Percentiles rank a stretch among this genome's conserved stretches.
Evolutionary conservation across 2,329 filamentous ascomycete species (phyloP).

Genomic region (Botrytis deweyae): DNA sequence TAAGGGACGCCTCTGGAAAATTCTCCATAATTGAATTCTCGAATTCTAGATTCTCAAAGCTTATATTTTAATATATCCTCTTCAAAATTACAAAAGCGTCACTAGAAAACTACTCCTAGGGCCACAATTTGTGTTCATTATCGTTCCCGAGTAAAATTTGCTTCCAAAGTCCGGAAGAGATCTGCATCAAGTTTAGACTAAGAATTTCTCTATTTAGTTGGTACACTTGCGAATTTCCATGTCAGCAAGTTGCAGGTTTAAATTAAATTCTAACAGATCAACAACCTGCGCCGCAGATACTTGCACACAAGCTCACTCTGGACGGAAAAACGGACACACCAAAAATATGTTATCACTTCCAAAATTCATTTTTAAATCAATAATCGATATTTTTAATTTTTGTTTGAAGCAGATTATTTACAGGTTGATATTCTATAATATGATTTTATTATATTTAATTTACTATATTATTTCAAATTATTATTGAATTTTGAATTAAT

Average conservation of each 20-base stretch:
- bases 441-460: no score
- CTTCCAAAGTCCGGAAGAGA: not conserved
- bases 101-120: not conserved
- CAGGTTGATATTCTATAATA: no score
- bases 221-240: not conserved
- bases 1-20: not conserved
- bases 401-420: no score
- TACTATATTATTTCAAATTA: no score
- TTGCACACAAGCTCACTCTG: no score
- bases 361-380: no score
- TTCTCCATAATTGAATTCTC: not conserved
- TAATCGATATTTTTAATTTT: no score
- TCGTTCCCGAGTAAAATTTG: not conserved
- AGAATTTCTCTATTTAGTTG: accelerated
- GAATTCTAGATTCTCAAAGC: not conserved
- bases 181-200: not conserved
- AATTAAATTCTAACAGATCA: not conserved
- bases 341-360: no score
- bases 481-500: no score
- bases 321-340: no score
- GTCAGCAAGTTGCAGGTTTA: not conserved
- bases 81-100: not conserved
- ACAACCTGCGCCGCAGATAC: not conserved
- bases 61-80: accelerated
- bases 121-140: accelerated